phyloP scores from a whole-genome alignment of 345 rosid species.

The Dipteronia sinensis region DNA sequence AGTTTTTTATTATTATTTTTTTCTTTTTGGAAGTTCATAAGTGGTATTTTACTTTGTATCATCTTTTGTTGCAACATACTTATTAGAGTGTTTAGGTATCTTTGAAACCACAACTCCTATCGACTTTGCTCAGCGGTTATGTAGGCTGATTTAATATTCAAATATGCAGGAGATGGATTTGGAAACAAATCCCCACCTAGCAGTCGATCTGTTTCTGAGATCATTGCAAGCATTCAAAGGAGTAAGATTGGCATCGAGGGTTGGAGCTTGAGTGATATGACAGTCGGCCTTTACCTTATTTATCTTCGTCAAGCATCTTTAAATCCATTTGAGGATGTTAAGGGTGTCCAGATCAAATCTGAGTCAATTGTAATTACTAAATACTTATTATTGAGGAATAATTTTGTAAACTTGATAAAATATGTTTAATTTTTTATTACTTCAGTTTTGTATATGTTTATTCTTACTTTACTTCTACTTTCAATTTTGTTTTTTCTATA shows the following conservation, averaged over 20 bases:
- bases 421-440: not conserved
- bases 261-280: slow-evolving; percentile 95
- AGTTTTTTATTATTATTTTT: not conserved
- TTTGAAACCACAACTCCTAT: not conserved
- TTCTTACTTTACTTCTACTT: not conserved
- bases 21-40: not conserved
- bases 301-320: slow-evolving; percentile 84
- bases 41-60: not conserved
- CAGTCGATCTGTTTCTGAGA: slow-evolving; percentile 71
- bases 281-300: slow-evolving; percentile 85
- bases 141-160: slow-evolving; percentile 19
- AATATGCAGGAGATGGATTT: slow-evolving; percentile 45
- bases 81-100: not conserved
- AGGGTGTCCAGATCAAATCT: slow-evolving; percentile 66
- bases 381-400: slow-evolving; percentile 11
- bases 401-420: not conserved
- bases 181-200: slow-evolving; percentile 52
- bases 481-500: not conserved
- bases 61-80: slow-evolving; percentile 13
- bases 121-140: not conserved
- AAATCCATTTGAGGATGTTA: slow-evolving; percentile 67
- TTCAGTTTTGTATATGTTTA: not conserved
- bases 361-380: slow-evolving; percentile 55
- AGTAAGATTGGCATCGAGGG: slow-evolving; percentile 87
- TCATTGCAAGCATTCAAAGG: slow-evolving; percentile 81